Evolutionary conservation across 345 rosid species (phyloP), one percentile per base, ranked within the genome.

Genomic region (Trapa incisa): DNA sequence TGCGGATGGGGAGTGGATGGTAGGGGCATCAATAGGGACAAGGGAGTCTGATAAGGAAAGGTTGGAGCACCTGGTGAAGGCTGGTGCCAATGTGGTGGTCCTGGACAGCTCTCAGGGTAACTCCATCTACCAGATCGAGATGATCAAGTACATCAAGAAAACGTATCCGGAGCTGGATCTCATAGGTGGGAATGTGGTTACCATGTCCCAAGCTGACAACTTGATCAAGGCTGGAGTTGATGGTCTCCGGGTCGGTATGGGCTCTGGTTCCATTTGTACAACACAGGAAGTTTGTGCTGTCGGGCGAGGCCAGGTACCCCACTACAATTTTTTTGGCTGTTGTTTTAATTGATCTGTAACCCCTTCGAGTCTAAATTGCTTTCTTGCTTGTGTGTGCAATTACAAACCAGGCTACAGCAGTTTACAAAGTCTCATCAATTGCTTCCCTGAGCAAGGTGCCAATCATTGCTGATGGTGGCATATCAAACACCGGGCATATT

Each of bases 261-360:
- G 97, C 5, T 89, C 97, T 71, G 98, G 98, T 37, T 89, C 97
- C 47, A 92, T 92, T 41, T 92, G 98, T 69, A 92, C 98, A 65
- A 92, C 97, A 1, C 97, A 92, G 73, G 98, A 92, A 79, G 98
- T 92, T 73, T 89, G 97, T 41, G 98, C 98, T 0, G 97, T 89
- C 76, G 98, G 98, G 2, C 79, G 96, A 72, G 96, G 97, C 67
- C 97, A 92, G 98, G 97, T 92, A 85, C 64, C 17, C 13, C 38
- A 6, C 68, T 57, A 1, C 50, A 9, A 1, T 45, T 13, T 36
- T 29, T 36, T 65, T 65, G 6, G 41, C 35, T 29, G 69, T n/a
- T 54, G 22, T 12, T 22, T 22, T 22, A 22, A 54, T 54, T 22
- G 33, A 33, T 12, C 6, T 9, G 0, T 7, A 22, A 53, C 9